A percentile compares a stretch with the other conserved stretches of the same genome.
These are phyloP conservation scores for Carex myosuroides DNA, from an alignment of 176 grass and related monocot species.

Conservation along the genomic window DNA sequence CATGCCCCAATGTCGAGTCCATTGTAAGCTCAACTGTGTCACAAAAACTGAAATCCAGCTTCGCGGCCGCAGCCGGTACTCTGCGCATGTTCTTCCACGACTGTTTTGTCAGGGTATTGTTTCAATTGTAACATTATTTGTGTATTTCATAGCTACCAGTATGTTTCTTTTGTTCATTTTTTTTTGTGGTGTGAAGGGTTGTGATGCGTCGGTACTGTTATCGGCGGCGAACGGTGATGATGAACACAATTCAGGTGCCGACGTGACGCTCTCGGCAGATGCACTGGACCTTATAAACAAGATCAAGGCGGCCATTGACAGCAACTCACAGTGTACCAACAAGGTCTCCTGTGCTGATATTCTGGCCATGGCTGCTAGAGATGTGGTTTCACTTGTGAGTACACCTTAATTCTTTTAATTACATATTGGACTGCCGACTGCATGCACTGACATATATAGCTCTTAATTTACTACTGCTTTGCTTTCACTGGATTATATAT, in stretches of 20 bases:
- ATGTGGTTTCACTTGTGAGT: constrained; percentile 70
- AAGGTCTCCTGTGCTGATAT: constrained; percentile 91
- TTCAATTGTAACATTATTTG: neutral
- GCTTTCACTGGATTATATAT: neutral
- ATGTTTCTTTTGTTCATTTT: neutral
- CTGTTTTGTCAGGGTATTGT: constrained; percentile 64
- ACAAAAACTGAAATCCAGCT: constrained; percentile 64
- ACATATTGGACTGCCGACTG: neutral
- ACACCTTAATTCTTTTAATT: neutral
- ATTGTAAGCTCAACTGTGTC: constrained; percentile 44
- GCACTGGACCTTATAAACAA: constrained; percentile 75
- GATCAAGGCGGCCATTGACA: constrained; percentile 66
- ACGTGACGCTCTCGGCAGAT: constrained; percentile 66
- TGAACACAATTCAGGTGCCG: constrained; percentile 64
- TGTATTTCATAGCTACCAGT: neutral
- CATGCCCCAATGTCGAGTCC: constrained; percentile 66
- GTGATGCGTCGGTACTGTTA: constrained; percentile 75
- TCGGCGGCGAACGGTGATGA: constrained; percentile 55
- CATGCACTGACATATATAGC: constrained; percentile 10
- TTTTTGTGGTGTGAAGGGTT: constrained; percentile 32
- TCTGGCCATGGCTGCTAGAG: constrained; percentile 77
- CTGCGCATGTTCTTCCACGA: constrained; percentile 92
- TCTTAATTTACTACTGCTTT: neutral
- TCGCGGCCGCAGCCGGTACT: constrained; percentile 68
- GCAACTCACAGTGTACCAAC: constrained; percentile 48